A percentile compares a stretch with the other conserved stretches of the same genome.
Conservation (phyloP, 352 stramenopile genomes). For the Pythium scleroteichum region DNA sequence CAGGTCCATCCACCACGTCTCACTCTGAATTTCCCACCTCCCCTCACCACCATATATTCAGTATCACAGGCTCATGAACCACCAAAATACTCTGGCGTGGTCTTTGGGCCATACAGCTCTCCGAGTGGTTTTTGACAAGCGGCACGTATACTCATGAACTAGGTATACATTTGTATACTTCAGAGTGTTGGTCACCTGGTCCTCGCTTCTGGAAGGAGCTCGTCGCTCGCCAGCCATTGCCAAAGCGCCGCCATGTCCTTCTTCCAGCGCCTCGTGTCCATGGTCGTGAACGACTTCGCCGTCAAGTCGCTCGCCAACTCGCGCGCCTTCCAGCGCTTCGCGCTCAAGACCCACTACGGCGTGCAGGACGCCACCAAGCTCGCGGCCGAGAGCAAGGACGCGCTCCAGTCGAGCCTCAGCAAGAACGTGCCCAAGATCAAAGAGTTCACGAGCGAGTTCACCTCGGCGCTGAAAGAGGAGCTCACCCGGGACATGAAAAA, state of each 20-base stretch:
- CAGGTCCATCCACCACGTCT: neutral
- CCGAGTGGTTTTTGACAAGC: slow-evolving; percentile 22
- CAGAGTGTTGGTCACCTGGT: slow-evolving; percentile 22
- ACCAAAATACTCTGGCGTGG: slow-evolving; percentile 24
- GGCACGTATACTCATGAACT: neutral
- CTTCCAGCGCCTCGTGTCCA: slow-evolving; percentile 78
- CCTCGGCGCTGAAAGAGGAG: slow-evolving; percentile 71
- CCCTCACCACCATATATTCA: slow-evolving; percentile 11
- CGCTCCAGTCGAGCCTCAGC: slow-evolving; percentile 52
- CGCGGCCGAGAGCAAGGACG: slow-evolving; percentile 46
- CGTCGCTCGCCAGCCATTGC: neutral
- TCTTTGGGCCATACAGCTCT: slow-evolving; percentile 8
- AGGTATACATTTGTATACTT: slow-evolving; percentile 12
- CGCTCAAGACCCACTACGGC: slow-evolving; percentile 83
- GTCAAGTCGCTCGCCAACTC: slow-evolving; percentile 84
- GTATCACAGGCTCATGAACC: slow-evolving; percentile 21
- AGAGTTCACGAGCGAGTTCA: slow-evolving; percentile 49
- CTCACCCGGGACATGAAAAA: slow-evolving; percentile 71
- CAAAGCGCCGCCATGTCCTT: slow-evolving; percentile 47
- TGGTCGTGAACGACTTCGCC: slow-evolving; percentile 85
- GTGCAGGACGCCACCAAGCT: slow-evolving; percentile 82
- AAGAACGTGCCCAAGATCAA: slow-evolving; percentile 71
- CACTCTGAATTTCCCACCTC: neutral
- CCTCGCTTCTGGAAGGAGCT: slow-evolving; percentile 12
- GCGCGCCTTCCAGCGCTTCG: slow-evolving; percentile 82